Base-by-base conservation (phyloP, 2,329 filamentous ascomycete species). In the Magnaporthiopsis rhizophila region DNA sequence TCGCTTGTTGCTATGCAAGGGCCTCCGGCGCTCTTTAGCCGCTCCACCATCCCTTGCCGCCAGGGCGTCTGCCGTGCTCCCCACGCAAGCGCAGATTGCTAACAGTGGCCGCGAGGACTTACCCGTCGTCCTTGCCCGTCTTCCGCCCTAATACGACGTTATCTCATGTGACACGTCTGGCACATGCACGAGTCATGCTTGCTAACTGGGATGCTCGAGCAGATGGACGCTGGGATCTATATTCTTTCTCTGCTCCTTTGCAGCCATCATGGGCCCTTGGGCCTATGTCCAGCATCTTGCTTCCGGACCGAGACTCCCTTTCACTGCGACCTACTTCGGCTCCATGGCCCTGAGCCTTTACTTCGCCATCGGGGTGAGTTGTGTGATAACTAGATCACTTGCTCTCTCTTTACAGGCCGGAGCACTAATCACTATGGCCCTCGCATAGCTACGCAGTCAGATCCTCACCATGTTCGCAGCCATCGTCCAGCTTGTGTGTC, bases 141-240 rank as follows among this genome's bases (percentile, higher is more conserved):
- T 53, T 24, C 21, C 45, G 8, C 45, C 26, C 30, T 28, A 13
- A 30, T 26, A 38, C 60, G 60, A 62, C 36, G 32, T 12, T 18
- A n/a, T n/a, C 8, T 28, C 61, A 58, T 62, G 61, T 62, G 61
- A 62, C 53, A 34, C 13, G 34, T 32, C 59, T 53, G 21, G 45
- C 45, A 9, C 50, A 26, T 24, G 24, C 12, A 62, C 28, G 58
- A 64, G 50, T 62, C 63, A 62, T 30, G 28, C 65, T 64, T 53
- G 26, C 64, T 67, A 45, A 68, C 66, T 63, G 50, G 66, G 45
- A 13, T n/a, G 12, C n/a, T 56, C 34, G 21, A 45, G 66, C 77
- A 98, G 95, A 81, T 99, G 95, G 95, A 92, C 94, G 62, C 87
- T 97, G 75, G 95, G 93, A 64, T 97, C 94, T 61, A 74, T 90